phyloP scores from a whole-genome alignment of 768 basidiomycete genomes.

The Cystofilobasidium ferigula region DNA sequence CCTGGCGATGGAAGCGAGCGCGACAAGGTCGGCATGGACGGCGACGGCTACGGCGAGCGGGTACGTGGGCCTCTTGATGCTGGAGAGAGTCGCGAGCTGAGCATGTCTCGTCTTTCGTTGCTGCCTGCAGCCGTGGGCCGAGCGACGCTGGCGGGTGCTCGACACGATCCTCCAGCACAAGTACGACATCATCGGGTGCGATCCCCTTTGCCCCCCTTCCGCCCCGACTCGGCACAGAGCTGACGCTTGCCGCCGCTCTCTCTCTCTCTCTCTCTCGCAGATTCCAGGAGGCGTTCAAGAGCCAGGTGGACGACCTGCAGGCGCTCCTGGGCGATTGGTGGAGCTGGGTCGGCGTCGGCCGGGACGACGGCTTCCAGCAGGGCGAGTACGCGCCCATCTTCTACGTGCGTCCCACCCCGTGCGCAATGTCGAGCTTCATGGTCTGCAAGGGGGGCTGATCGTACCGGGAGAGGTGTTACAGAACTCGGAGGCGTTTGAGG shows the following conservation, averaged over 20 bases:
- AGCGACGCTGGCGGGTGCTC: conserved; percentile 19
- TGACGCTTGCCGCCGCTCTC: neutral
- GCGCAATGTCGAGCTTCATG: too few species aligned
- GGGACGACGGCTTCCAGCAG: conserved; percentile 48
- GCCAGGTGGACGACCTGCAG: conserved; percentile 51
- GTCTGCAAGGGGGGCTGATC: too few species aligned
- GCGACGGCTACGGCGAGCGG: conserved; percentile 15
- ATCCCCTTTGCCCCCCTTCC: neutral
- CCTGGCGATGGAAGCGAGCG: conserved; percentile 13
- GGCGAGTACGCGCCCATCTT: conserved; percentile 59
- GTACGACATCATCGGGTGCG: conserved; percentile 19
- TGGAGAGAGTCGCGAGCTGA: neutral
- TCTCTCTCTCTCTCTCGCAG: neutral
- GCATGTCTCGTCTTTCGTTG: neutral
- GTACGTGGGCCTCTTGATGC: neutral
- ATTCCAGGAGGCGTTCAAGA: conserved; percentile 43
- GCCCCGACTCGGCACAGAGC: neutral
- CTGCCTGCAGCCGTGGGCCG: conserved; percentile 15
- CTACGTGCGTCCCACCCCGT: conserved; percentile 39
- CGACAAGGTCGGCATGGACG: neutral
- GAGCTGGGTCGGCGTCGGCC: conserved; percentile 53
- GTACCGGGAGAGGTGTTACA: neutral
- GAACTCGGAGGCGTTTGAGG: neutral
- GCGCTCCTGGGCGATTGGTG: conserved; percentile 49
- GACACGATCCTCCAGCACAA: conserved; percentile 13